Evolutionary conservation across 768 basidiomycete species (phyloP).

Genomic region (Hypholoma sublateritium): DNA sequence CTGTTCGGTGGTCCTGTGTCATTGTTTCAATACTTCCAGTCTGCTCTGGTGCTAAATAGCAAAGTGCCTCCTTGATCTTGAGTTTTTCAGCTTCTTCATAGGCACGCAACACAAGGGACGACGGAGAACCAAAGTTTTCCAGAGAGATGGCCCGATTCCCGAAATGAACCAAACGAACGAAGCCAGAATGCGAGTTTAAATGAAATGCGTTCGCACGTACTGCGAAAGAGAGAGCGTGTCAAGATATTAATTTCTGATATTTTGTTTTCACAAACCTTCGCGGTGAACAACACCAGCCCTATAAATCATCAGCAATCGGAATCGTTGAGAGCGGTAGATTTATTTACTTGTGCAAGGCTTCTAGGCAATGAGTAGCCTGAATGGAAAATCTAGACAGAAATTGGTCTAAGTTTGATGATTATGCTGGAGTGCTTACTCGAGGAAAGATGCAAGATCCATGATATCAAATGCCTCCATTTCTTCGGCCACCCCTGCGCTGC

Average conservation of each 20-base stretch:
- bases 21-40: constrained; percentile 73
- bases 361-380: constrained; percentile 71
- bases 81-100: constrained; percentile 63
- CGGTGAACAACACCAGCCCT: constrained; percentile 64
- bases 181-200: constrained; percentile 65
- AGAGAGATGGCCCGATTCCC: constrained; percentile 74
- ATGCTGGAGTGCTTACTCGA: constrained; percentile 50
- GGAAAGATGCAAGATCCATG: constrained; percentile 76
- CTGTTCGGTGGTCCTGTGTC: constrained; percentile 71
- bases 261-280: constrained; percentile 45
- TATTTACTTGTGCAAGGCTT: constrained; percentile 59
- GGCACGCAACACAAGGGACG: constrained; percentile 61
- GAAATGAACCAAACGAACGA: constrained; percentile 71
- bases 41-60: constrained; percentile 76
- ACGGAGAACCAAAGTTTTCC: constrained; percentile 71
- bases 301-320: constrained; percentile 8
- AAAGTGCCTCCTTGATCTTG: constrained; percentile 74
- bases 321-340: background rate
- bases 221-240: constrained; percentile 19
- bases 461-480: constrained; percentile 63
- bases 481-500: constrained; percentile 45
- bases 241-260: background rate
- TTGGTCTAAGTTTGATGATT: constrained; percentile 1
- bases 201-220: constrained; percentile 79
- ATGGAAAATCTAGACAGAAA: constrained; percentile 58